These are phyloP conservation scores for Fusarium continuum DNA, from an alignment of 2,329 filamentous ascomycete species.

Conservation along the genomic window DNA sequence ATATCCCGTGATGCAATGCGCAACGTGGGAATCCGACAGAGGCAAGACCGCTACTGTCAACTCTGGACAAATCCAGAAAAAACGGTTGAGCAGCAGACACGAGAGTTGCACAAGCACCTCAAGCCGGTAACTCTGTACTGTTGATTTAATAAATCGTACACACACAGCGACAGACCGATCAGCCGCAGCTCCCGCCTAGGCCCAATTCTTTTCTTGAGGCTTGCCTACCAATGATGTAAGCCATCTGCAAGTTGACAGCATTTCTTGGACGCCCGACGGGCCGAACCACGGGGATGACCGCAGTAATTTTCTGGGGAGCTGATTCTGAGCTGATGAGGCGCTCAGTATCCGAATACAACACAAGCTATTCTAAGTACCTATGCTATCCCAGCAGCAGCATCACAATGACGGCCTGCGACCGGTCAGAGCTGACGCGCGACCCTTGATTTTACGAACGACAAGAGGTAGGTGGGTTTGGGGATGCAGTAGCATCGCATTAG, in stretches of 20 bases:
- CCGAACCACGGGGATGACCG: constrained; percentile 26
- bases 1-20: constrained; percentile 34
- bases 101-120: constrained; percentile 33
- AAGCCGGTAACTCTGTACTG: constrained; percentile 27
- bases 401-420: constrained; percentile 9
- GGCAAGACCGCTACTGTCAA: constrained; percentile 12
- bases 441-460: constrained; percentile 8
- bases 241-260: constrained; percentile 2
- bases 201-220: neutral
- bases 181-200: neutral
- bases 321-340: constrained; percentile 8
- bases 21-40: constrained; percentile 17
- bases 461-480: constrained; percentile 13
- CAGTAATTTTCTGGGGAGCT: neutral
- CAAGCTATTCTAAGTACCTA: neutral
- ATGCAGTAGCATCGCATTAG: constrained; percentile 23
- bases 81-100: constrained; percentile 41
- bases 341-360: neutral
- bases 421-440: constrained; percentile 18
- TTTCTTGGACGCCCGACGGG: constrained; percentile 16
- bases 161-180: neutral
- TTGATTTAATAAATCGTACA: constrained; percentile 3
- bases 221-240: constrained; percentile 30
- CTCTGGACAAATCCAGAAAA: constrained; percentile 4
- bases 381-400: too few species aligned